Evolutionary conservation across 2,329 filamentous ascomycete genomes (phyloP).

Genomic region (Raffaelea ambrosiae): DNA sequence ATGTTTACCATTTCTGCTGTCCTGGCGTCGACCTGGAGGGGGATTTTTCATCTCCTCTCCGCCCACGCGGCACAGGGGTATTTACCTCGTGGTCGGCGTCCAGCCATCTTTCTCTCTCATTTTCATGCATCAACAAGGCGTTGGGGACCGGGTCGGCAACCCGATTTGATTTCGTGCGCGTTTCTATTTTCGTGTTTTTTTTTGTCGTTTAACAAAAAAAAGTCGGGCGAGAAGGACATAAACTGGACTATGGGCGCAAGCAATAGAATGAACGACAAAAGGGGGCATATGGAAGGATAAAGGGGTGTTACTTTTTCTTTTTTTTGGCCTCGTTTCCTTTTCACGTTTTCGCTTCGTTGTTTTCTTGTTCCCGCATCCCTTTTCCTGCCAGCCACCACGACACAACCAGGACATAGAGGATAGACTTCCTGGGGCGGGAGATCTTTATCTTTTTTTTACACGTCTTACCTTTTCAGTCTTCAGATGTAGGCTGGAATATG

Average conservation of each 20-base stretch:
- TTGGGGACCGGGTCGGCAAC: neutral
- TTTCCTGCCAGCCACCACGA: neutral
- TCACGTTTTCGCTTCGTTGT: neutral
- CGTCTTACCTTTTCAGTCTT: too few species aligned
- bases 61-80: too few species aligned
- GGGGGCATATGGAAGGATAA: neutral
- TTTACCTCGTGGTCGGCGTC: too few species aligned
- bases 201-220: neutral
- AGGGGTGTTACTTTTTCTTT: neutral
- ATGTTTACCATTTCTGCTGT: too few species aligned
- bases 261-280: conserved; percentile 5
- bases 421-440: conserved; percentile 3
- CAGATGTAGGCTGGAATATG: neutral
- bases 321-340: neutral
- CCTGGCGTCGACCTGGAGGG: too few species aligned
- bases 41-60: too few species aligned
- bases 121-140: neutral
- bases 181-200: neutral
- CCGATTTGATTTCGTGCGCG: too few species aligned
- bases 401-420: conserved; percentile 4
- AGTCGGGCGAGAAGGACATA: conserved; percentile 3
- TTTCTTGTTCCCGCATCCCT: neutral
- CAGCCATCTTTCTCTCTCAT: too few species aligned
- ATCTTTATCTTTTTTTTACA: too few species aligned
- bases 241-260: conserved; percentile 6